Evolutionary conservation across 176 grass and related monocot genomes (phyloP), one percentile per base, ranked within the genome.

Genomic region (Coix lacrymajobi): DNA sequence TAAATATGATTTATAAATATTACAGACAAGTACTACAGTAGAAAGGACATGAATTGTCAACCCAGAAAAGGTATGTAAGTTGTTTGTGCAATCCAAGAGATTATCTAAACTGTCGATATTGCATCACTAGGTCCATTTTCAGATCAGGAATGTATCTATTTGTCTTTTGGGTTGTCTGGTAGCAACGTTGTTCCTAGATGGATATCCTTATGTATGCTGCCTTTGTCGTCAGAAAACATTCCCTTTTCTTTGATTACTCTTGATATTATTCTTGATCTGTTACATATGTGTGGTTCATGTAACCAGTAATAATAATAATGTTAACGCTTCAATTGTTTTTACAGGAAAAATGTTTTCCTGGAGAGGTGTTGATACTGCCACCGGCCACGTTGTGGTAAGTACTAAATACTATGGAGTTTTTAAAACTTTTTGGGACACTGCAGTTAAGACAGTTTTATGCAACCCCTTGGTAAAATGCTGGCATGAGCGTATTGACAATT

Each of bases 341-440:
- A 28, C 85, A 97, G 92, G 90, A 71, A 88, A 71, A 71, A 75
- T 94, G 75, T 81, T 98, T 58, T 94, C 90, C 33, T 93, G 81
- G 90, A 91, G 66, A 79, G 69, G 85, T 84, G 74, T 87, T 67
- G 84, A 91, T 91, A 71, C 88, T 84, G 69, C 88, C 56, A 95
- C 81, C 19, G 86, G 86, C 54, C 34, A 62, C 82, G 48, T 95
- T 33, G 78, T 52, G 44, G 44, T 98, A 88, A 73, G 16, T 33
- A 37, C 16, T 95, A 90, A 56, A 26, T 13, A 26, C 22, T 26
- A 17, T 19, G 6, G 2, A 62, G 33, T 7, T 61, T 41, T n/a
- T 25, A 3, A 28, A 76, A 68, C 25, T 68, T 41, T 11, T 22
- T 49, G 10, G 61, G 10, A 0, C n/a, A 68, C 5, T 37, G 30